phyloP scores from a whole-genome alignment of 2,329 filamentous ascomycete species.

The Sclerotinia spermophila region DNA sequence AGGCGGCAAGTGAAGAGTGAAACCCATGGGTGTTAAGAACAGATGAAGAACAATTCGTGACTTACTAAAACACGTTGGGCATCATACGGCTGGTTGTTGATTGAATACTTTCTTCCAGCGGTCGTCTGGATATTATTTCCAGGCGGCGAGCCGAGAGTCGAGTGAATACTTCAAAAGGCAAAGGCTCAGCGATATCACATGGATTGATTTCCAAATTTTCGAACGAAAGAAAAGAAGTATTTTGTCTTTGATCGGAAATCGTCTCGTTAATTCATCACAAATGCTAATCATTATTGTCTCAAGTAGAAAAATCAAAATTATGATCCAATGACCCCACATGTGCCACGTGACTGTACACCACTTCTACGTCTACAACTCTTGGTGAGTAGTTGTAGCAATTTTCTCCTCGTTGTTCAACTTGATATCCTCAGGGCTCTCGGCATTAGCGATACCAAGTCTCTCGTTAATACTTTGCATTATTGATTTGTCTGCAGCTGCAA shows the following conservation, averaged over 20 bases:
- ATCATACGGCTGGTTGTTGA: not conserved
- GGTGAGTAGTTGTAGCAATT: constrained; percentile 1
- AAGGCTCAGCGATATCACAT: not conserved
- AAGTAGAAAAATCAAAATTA: not conserved
- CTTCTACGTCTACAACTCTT: not conserved
- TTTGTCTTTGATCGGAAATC: not conserved
- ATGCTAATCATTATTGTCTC: not conserved
- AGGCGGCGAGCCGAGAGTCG: not conserved
- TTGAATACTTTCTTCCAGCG: rapidly evolving
- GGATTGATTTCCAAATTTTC: too few species aligned
- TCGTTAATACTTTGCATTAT: constrained; percentile 31
- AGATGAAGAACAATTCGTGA: too few species aligned
- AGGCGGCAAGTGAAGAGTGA: not conserved
- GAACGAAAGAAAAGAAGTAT: too few species aligned
- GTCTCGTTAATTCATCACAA: not conserved
- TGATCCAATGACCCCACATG: too few species aligned
- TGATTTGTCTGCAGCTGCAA: constrained; percentile 38
- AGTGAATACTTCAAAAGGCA: not conserved
- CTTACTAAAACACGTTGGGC: not conserved
- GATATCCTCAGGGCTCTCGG: constrained; percentile 33
- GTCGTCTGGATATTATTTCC: not conserved
- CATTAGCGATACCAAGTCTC: constrained; percentile 28
- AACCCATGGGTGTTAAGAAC: too few species aligned
- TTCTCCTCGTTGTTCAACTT: constrained; percentile 13
- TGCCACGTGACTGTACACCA: not conserved